These are phyloP conservation scores for Xylariaceae sp. DNA, from an alignment of 2,329 filamentous ascomycete genomes.

Conservation along the genomic window DNA sequence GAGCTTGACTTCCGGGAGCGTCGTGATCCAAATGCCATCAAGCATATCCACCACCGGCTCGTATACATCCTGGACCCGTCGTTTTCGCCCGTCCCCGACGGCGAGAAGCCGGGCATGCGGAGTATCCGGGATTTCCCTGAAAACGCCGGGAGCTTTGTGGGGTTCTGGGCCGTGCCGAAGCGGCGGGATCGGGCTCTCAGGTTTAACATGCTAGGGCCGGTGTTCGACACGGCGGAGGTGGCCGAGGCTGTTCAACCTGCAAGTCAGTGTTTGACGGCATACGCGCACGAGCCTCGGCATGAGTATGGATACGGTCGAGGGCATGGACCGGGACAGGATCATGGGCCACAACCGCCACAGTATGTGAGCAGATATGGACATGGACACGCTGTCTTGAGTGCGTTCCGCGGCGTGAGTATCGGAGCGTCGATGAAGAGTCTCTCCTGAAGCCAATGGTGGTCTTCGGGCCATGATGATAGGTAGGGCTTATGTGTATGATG, in stretches of 20 bases:
- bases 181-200: conserved; percentile 2
- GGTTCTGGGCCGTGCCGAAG: conserved; percentile 12
- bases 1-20: conserved; percentile 5
- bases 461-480: too few relatives aligned
- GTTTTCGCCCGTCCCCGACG: not conserved
- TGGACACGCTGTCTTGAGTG: too few relatives aligned
- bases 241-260: not conserved
- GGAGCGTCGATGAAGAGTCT: too few relatives aligned
- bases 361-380: not conserved
- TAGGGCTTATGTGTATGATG: too few relatives aligned
- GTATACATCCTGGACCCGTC: conserved; percentile 4
- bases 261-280: too few relatives aligned
- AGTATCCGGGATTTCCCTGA: not conserved
- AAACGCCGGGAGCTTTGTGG: conserved; percentile 2
- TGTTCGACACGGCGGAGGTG: not conserved
- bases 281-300: not conserved
- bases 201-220: conserved; percentile 2
- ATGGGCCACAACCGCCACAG: not conserved
- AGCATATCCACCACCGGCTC: not conserved
- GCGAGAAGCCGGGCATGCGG: not conserved
- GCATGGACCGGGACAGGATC: too few relatives aligned
- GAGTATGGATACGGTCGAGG: too few relatives aligned
- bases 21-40: not conserved
- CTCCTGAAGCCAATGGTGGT: too few relatives aligned
- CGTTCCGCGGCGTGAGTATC: too few relatives aligned